Evolutionary conservation across 2,329 filamentous ascomycete species (phyloP), one percentile per base, ranked within the genome.

Genomic region (Aspergillus uvarum): DNA sequence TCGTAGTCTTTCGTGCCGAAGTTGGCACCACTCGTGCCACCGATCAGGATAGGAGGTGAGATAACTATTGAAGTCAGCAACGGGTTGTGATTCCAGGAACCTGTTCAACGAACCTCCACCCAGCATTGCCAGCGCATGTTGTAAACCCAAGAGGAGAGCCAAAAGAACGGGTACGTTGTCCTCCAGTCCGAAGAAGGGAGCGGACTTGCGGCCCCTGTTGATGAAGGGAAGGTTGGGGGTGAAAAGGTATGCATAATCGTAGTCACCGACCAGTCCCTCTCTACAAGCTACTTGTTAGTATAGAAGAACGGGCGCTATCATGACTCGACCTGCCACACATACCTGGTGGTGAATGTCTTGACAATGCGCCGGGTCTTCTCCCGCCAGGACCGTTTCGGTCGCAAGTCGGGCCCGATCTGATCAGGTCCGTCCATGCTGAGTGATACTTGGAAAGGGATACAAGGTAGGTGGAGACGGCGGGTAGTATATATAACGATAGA

Each of bases 201-300:
- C 83, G n/a, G 82, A 79, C 59, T 80, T 77, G 16, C 79, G 79
- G 8, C 78, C 69, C 73, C 84, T 86, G 71, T 84, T 87, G 82
- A 95, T 87, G 75, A 96, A 96, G 0, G 93, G 93, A 22, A 96
- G 77, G 66, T 90, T 92, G 1, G 84, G 90, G 22, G 80, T 86
- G 81, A 97, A 96, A 47, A 97, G 87, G 70, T 92, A 95, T 38
- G 75, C 90, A 83, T 97, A 97, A 82, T 97, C 90, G 76, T 97
- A 97, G 68, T 87, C 83, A 63, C 93, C 93, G 58, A 97, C 76
- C 26, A 96, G 82, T 12, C 93, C 93, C 1, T 92, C 83, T 62
- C 81, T 87, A 50, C 44, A 11, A 26, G 10, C 3, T 6, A 3
- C 14, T 7, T 44, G 48, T 60, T 32, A 52, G 50, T 14, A 21